These are phyloP conservation scores for Agaricus sinodeliciosus DNA, from an alignment of 768 basidiomycete genomes.

Conservation along the genomic window DNA sequence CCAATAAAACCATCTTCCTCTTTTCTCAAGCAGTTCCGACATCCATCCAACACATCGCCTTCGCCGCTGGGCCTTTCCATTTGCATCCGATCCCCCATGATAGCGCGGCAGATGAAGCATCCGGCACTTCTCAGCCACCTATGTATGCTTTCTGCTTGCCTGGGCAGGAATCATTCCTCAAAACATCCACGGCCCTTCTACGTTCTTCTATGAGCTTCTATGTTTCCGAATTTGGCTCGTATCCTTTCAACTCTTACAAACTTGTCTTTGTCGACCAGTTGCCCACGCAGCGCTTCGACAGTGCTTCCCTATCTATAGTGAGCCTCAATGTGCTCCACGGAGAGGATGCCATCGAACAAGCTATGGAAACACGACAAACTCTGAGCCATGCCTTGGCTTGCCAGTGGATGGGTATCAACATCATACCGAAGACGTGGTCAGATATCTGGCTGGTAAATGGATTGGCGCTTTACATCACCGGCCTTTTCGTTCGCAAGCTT, in stretches of 20 bases:
- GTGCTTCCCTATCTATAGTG: constrained; percentile 76
- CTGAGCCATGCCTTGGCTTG: constrained; percentile 86
- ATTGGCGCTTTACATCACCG: constrained; percentile 83
- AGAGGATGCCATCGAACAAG: constrained; percentile 88
- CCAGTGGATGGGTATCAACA: constrained; percentile 97
- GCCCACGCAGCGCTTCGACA: constrained; percentile 74
- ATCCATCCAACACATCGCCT: constrained; percentile 94
- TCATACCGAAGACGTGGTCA: constrained; percentile 87
- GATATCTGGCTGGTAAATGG: constrained; percentile 98
- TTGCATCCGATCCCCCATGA: constrained; percentile 64
- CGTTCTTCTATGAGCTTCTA: constrained; percentile 91
- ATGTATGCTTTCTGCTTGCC: constrained; percentile 94
- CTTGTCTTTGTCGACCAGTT: constrained; percentile 91
- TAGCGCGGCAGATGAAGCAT: constrained; percentile 51
- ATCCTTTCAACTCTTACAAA: constrained; percentile 94
- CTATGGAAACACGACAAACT: constrained; percentile 81
- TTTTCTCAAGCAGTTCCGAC: constrained; percentile 84
- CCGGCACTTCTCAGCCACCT: constrained; percentile 57
- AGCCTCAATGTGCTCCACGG: constrained; percentile 80
- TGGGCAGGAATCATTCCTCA: constrained; percentile 71
- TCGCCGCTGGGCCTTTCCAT: constrained; percentile 94
- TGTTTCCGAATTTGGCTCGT: constrained; percentile 87
- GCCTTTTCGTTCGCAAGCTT: constrained; percentile 78
- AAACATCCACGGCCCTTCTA: constrained; percentile 66
- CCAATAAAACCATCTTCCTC: constrained; percentile 90